A percentile compares a stretch with the other conserved stretches of the same genome.
phyloP scores from a whole-genome alignment of 495 filamentous ascomycete genomes.

The Penicillium alfredii region DNA sequence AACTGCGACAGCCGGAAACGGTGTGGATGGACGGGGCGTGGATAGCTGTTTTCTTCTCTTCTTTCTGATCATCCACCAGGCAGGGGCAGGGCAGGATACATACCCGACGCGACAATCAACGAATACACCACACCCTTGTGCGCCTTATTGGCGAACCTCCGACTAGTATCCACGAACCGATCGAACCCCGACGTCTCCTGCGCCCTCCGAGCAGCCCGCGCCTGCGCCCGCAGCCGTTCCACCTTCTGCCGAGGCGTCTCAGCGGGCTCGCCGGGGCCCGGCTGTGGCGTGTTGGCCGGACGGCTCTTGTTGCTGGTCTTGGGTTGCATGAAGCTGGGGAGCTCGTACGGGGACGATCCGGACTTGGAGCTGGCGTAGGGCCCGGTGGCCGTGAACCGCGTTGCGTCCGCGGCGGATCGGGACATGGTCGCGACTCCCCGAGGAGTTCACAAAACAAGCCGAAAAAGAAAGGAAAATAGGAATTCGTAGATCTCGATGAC shows the following conservation, averaged over 20 bases:
- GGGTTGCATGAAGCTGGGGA: constrained; percentile 29
- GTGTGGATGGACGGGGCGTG: too few species aligned
- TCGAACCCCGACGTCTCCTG: constrained; percentile 61
- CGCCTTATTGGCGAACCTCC: constrained; percentile 73
- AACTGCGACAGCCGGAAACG: too few species aligned
- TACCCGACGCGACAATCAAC: constrained; percentile 78
- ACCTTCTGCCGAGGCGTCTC: constrained; percentile 93
- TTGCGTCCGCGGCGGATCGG: constrained; percentile 87
- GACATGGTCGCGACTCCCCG: constrained; percentile 47
- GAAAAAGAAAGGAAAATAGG: too few species aligned
- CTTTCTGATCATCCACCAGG: neutral
- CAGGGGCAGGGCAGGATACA: constrained; percentile 13
- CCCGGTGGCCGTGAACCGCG: constrained; percentile 88
- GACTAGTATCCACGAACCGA: constrained; percentile 56
- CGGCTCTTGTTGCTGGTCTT: constrained; percentile 16
- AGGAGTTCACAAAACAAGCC: too few species aligned
- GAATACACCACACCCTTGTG: constrained; percentile 71
- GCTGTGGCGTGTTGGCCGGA: constrained; percentile 15
- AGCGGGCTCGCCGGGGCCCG: constrained; percentile 28
- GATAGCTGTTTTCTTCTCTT: too few species aligned
- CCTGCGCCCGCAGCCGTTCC: constrained; percentile 73
- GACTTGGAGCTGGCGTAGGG: constrained; percentile 77
- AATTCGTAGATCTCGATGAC: too few species aligned
- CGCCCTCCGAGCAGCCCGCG: constrained; percentile 60
- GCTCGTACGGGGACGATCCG: constrained; percentile 32